phyloP scores from a whole-genome alignment of 73 alveolate species.

The Tetrahymena malaccensis region DNA sequence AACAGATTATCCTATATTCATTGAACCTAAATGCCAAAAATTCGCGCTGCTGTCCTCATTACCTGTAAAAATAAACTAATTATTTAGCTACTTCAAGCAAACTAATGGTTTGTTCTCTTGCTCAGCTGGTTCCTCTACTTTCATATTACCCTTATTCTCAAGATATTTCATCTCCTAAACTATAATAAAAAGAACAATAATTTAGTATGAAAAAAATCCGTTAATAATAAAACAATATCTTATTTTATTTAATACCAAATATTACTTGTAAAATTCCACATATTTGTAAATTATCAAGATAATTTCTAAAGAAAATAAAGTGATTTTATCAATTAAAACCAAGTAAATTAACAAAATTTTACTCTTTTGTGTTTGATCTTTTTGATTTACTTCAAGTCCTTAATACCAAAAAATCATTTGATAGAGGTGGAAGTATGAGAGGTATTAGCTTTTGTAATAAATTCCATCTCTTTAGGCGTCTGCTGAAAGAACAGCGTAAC shows the following conservation, averaged over 20 bases:
- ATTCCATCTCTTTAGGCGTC: background rate
- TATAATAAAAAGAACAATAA: background rate
- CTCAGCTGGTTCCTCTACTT: background rate
- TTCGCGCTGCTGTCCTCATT: background rate
- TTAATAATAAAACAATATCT: background rate
- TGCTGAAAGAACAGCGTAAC: background rate
- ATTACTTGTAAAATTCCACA: too few relatives aligned
- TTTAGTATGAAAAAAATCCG: background rate
- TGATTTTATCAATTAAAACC: background rate
- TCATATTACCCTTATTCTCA: background rate
- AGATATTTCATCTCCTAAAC: background rate
- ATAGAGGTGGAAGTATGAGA: background rate
- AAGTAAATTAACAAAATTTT: background rate
- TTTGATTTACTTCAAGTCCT: background rate
- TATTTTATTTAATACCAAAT: too few relatives aligned
- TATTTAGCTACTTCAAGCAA: background rate
- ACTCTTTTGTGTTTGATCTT: background rate
- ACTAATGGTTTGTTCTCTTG: background rate
- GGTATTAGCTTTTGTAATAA: background rate
- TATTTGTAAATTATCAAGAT: too few relatives aligned
- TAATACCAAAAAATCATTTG: background rate
- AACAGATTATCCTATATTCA: background rate
- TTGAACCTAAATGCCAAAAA: background rate
- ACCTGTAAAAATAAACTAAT: background rate
- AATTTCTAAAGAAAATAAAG: too few relatives aligned